Evolutionary conservation across 1,284 basidiomycete species (phyloP).

Genomic region (Ustilago lituana): DNA sequence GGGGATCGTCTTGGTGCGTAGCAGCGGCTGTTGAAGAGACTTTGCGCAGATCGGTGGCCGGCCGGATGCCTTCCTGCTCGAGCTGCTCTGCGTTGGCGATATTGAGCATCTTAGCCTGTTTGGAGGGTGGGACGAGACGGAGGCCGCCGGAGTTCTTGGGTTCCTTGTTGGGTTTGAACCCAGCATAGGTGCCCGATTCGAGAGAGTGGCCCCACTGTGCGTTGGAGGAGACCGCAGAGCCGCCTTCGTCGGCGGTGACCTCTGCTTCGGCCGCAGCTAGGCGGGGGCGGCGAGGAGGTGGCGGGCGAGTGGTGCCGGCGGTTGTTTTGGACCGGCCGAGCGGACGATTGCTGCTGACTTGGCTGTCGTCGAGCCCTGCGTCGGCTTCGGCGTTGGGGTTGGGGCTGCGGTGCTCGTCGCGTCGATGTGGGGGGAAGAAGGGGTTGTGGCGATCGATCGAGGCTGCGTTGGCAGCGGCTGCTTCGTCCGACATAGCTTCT

Average conservation of each 20-base stretch:
- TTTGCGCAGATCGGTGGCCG: slow-evolving; percentile 29
- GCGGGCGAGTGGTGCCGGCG: slow-evolving; percentile 12
- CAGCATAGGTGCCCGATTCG: slow-evolving; percentile 56
- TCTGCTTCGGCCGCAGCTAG: slow-evolving; percentile 8
- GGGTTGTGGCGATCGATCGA: slow-evolving; percentile 63
- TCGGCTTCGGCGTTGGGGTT: slow-evolving; percentile 12
- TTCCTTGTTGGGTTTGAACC: slow-evolving; percentile 56
- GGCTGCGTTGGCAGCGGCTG: slow-evolving; percentile 52
- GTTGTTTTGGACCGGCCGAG: slow-evolving; percentile 57
- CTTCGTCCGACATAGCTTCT: slow-evolving; percentile 54
- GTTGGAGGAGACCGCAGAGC: slow-evolving; percentile 20
- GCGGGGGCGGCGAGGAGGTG: slow-evolving; percentile 35
- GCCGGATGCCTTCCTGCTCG: slow-evolving; percentile 42
- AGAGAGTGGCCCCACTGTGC: slow-evolving; percentile 52
- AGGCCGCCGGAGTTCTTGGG: slow-evolving; percentile 52
- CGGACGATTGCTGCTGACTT: slow-evolving; percentile 42
- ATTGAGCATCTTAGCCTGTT: slow-evolving; percentile 46
- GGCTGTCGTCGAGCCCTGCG: slow-evolving; percentile 29
- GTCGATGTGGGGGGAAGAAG: slow-evolving; percentile 56
- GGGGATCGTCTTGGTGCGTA: background rate
- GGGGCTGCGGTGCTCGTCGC: slow-evolving; percentile 44
- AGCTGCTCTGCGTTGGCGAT: slow-evolving; percentile 19
- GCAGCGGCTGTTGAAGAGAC: slow-evolving; percentile 11
- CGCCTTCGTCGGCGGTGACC: slow-evolving; percentile 12
- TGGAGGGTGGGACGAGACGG: slow-evolving; percentile 52